phyloP scores from a whole-genome alignment of 345 rosid species.

The Acer yangbiense region DNA sequence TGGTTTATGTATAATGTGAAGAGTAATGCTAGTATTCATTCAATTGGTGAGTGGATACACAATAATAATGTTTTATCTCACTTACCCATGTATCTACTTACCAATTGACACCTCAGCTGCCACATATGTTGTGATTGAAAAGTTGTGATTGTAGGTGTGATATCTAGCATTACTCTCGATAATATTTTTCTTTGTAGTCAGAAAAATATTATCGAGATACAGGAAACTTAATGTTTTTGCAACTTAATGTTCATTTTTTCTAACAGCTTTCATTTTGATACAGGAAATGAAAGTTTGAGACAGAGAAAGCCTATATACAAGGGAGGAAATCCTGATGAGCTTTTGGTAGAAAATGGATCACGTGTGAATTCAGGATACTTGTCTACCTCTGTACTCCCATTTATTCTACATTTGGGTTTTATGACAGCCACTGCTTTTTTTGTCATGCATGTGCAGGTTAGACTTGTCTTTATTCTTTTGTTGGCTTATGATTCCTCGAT shows the following conservation, averaged over 20 bases:
- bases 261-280: conserved; percentile 1
- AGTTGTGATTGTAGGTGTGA: too few relatives aligned
- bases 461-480: conserved; percentile 3
- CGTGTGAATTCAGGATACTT: conserved; percentile 38
- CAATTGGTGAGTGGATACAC: too few relatives aligned
- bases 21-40: too few relatives aligned
- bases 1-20: neutral
- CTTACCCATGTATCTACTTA: too few relatives aligned
- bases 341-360: conserved; percentile 28
- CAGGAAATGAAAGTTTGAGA: conserved; percentile 52
- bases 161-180: neutral
- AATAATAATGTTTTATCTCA: too few relatives aligned
- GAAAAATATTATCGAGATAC: too few relatives aligned
- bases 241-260: neutral
- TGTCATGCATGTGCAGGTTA: conserved; percentile 93
- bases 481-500: too few relatives aligned
- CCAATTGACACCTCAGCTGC: too few relatives aligned
- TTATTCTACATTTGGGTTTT: conserved; percentile 66
- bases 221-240: too few relatives aligned
- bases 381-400: conserved; percentile 61
- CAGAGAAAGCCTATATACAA: conserved; percentile 48
- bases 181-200: neutral
- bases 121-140: too few relatives aligned
- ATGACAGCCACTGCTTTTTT: conserved; percentile 77
- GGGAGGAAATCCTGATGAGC: conserved; percentile 26